Evolutionary conservation across 371 early-diverging fungal genomes (phyloP).

Genomic region (Conidiobolus incongruus): DNA sequence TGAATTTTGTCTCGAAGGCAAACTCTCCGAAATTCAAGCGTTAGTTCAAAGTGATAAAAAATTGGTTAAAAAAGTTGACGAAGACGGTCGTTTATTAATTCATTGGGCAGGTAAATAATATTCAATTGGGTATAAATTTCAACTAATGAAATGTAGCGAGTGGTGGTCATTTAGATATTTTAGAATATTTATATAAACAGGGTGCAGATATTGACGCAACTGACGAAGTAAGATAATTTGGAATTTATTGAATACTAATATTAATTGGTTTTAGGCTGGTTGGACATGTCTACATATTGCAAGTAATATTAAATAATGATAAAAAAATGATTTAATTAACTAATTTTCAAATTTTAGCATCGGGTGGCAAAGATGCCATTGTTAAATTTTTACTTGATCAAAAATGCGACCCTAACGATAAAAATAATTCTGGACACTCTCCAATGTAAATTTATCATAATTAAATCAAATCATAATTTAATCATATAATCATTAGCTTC

Average conservation of each 20-base stretch:
- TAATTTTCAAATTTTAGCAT: too few relatives aligned
- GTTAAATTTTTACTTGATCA: too few relatives aligned
- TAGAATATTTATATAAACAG: background rate
- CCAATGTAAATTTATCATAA: too few relatives aligned
- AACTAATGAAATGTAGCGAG: background rate
- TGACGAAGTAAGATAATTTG: background rate
- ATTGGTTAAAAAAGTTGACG: background rate
- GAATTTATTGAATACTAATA: background rate
- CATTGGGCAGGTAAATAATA: conserved; percentile 1
- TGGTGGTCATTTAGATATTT: background rate
- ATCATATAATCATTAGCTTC: background rate
- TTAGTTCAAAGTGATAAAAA: background rate
- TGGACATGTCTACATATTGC: conserved; percentile 2
- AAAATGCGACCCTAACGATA: too few relatives aligned
- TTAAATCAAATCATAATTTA: background rate
- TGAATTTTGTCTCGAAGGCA: background rate
- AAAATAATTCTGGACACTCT: too few relatives aligned
- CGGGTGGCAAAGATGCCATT: too few relatives aligned
- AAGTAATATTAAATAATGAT: background rate
- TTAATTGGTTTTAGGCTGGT: background rate
- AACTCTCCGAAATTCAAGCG: background rate
- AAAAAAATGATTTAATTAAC: too few relatives aligned
- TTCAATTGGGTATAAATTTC: background rate
- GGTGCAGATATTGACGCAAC: background rate
- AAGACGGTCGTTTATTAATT: background rate